These are phyloP conservation scores for Ajuga reptans DNA, from an alignment of 305 asterid genomes.

Conservation along the genomic window DNA sequence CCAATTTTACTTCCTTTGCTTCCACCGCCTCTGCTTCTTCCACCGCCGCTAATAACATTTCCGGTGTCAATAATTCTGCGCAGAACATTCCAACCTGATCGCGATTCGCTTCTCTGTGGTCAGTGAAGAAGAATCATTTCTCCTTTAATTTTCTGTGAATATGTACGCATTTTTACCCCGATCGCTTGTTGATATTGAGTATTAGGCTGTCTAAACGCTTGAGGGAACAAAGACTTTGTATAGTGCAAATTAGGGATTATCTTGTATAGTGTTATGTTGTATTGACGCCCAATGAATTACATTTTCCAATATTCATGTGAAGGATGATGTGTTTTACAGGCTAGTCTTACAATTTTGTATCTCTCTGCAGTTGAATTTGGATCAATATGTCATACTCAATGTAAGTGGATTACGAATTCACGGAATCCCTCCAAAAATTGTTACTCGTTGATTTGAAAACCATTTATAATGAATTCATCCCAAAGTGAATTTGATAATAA, in stretches of 20 bases:
- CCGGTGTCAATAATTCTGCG: constrained; percentile 11
- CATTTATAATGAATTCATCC: background rate
- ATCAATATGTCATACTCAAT: background rate
- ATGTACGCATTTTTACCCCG: background rate
- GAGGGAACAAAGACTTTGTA: background rate
- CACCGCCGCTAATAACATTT: constrained; percentile 16
- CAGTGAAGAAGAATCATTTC: background rate
- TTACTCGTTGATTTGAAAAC: background rate
- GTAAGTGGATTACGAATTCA: background rate
- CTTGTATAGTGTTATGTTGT: background rate
- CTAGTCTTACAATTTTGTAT: background rate
- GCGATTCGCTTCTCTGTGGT: constrained; percentile 14
- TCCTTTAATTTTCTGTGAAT: background rate
- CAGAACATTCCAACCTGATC: constrained; percentile 47
- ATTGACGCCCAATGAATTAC: background rate
- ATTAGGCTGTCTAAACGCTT: background rate
- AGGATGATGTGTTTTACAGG: background rate
- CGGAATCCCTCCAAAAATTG: background rate
- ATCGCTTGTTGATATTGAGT: background rate
- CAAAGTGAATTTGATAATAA: too few species aligned
- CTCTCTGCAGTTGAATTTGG: background rate
- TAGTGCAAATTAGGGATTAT: constrained; percentile 1
- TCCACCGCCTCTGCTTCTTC: constrained; percentile 29
- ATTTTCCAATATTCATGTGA: background rate
- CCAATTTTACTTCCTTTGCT: constrained; percentile 33